phyloP scores from a whole-genome alignment of 176 grass and related monocot species.

The Cenchrus fungigraminus region DNA sequence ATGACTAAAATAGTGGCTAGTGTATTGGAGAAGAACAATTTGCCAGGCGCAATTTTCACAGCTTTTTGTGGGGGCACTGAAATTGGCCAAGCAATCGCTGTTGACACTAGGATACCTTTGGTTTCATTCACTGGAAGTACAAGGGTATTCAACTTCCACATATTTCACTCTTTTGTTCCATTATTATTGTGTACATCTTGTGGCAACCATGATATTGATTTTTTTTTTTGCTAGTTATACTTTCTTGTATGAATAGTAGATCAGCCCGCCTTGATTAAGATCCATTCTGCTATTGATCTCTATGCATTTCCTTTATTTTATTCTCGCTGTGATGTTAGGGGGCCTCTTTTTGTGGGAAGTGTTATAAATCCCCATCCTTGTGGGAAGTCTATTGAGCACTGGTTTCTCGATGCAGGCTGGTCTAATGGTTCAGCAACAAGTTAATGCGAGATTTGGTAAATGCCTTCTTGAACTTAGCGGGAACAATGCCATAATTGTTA shows the following conservation, averaged over 20 bases:
- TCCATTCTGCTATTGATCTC: neutral
- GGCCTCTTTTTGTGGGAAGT: neutral
- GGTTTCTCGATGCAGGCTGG: conserved; percentile 71
- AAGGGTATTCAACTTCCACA: conserved; percentile 56
- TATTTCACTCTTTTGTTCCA: neutral
- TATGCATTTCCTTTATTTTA: neutral
- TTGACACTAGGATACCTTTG: conserved; percentile 77
- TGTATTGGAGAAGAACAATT: conserved; percentile 93
- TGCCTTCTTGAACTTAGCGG: conserved; percentile 98
- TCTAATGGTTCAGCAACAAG: conserved; percentile 81
- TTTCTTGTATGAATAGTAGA: neutral
- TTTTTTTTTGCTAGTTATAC: neutral
- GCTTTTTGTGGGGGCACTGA: conserved; percentile 93
- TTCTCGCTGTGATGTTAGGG: neutral
- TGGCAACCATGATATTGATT: neutral
- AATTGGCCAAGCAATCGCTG: conserved; percentile 87
- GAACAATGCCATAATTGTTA: conserved; percentile 98
- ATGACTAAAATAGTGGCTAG: conserved; percentile 90
- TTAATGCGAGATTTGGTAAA: conserved; percentile 85
- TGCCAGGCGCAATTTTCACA: conserved; percentile 91
- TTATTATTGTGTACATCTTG: neutral
- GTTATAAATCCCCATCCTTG: neutral
- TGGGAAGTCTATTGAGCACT: neutral
- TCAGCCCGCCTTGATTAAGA: neutral
- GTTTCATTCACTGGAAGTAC: conserved; percentile 98